phyloP scores from a whole-genome alignment of 1,284 basidiomycete species.

The Xanthoconium separans region DNA sequence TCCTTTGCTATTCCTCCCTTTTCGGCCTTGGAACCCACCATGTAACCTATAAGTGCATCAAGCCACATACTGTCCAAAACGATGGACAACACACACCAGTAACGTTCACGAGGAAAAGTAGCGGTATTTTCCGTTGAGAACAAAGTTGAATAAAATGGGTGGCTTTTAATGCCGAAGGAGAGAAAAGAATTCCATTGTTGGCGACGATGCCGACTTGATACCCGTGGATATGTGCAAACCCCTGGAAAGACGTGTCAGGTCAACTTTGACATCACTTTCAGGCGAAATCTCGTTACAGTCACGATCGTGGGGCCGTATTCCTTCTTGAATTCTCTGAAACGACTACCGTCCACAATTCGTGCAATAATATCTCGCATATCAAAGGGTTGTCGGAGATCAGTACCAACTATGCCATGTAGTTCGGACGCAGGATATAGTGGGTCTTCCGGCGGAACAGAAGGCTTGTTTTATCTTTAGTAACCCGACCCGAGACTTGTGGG shows the following conservation, averaged over 20 bases:
- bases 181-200: constrained; percentile 94
- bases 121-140: constrained; percentile 86
- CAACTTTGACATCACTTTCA: constrained; percentile 5
- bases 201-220: constrained; percentile 88
- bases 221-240: constrained; percentile 90
- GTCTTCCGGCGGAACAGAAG: constrained; percentile 56
- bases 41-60: constrained; percentile 59
- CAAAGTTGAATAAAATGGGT: constrained; percentile 95
- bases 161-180: constrained; percentile 90
- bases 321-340: constrained; percentile 94
- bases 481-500: background rate
- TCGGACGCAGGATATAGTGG: constrained; percentile 83
- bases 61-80: constrained; percentile 1
- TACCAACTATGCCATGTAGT: constrained; percentile 88
- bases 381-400: constrained; percentile 83
- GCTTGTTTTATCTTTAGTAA: constrained; percentile 41
- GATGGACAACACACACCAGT: constrained; percentile 49
- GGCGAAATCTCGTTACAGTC: constrained; percentile 53
- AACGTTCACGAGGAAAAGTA: constrained; percentile 94
- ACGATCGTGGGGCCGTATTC: constrained; percentile 91
- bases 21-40: constrained; percentile 95
- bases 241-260: constrained; percentile 43
- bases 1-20: constrained; percentile 96
- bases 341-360: constrained; percentile 87
- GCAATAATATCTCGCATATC: constrained; percentile 95